Percentiles rank a stretch among this genome's conserved stretches.
Conservation (phyloP, 2,329 filamentous ascomycete genomes). For the Penicillium sp. region DNA sequence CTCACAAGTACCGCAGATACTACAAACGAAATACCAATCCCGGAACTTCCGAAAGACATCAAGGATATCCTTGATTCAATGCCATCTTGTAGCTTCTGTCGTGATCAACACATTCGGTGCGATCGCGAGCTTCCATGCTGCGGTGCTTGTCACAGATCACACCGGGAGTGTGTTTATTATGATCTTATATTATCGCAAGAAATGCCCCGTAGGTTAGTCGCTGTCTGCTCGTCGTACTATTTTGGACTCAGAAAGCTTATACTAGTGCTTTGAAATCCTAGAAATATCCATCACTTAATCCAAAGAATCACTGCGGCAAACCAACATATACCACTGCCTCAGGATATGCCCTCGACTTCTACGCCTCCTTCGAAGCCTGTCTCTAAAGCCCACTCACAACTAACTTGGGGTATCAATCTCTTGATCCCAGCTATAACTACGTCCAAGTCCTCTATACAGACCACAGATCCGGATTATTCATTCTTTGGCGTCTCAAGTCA, state of each 20-base stretch:
- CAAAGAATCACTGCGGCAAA: conserved; percentile 6
- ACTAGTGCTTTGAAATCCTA: background rate
- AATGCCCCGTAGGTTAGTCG: conserved; percentile 2
- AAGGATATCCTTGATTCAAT: conserved; percentile 1
- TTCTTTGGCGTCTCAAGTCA: conserved; percentile 6
- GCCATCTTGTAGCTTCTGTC: conserved; percentile 8
- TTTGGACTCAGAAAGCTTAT: background rate
- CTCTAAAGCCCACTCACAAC: background rate
- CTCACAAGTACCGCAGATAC: background rate
- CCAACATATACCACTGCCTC: background rate
- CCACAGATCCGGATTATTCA: background rate
- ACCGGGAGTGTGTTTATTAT: conserved; percentile 7
- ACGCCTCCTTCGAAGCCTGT: background rate
- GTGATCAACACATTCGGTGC: conserved; percentile 4
- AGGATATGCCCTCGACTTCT: background rate
- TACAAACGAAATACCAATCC: conserved; percentile 3
- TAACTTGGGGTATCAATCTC: conserved; percentile 7
- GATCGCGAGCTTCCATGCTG: conserved; percentile 6
- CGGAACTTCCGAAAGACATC: conserved; percentile 4
- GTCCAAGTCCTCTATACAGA: conserved; percentile 1
- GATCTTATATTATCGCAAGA: conserved; percentile 5
- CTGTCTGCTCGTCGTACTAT: background rate
- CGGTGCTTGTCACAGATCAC: conserved; percentile 1
- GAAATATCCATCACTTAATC: conserved; percentile 2
- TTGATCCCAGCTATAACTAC: conserved; percentile 1